Evolutionary conservation across 768 basidiomycete species (phyloP).

Genomic region (Russula lepida): DNA sequence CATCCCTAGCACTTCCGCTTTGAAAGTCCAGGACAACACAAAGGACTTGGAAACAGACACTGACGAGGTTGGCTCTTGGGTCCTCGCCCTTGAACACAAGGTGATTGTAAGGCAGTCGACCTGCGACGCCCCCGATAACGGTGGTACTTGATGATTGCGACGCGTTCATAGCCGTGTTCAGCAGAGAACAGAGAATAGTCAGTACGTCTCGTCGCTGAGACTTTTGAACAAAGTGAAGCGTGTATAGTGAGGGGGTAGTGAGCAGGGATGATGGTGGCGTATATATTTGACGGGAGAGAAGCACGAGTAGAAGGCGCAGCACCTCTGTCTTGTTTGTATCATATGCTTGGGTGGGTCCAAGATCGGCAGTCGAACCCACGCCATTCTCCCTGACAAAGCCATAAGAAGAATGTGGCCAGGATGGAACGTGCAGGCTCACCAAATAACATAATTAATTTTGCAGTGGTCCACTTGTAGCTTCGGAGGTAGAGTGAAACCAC

Average conservation of each 20-base stretch:
- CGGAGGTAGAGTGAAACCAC: slow-evolving; percentile 83
- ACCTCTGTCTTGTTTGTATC: slow-evolving; percentile 86
- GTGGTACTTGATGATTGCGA: slow-evolving; percentile 38
- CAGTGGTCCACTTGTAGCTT: slow-evolving; percentile 70
- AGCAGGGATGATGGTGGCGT: slow-evolving; percentile 60
- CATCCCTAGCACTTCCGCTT: slow-evolving; percentile 61
- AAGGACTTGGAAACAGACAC: slow-evolving; percentile 69
- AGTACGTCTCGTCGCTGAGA: slow-evolving; percentile 76
- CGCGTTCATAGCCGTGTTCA: slow-evolving; percentile 84
- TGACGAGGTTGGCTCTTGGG: slow-evolving; percentile 59
- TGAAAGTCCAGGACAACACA: slow-evolving; percentile 75
- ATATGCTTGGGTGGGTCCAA: slow-evolving; percentile 50
- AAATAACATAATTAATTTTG: slow-evolving; percentile 82
- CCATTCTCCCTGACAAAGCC: slow-evolving; percentile 74
- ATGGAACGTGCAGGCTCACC: slow-evolving; percentile 36
- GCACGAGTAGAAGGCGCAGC: slow-evolving; percentile 75
- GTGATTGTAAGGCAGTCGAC: slow-evolving; percentile 82
- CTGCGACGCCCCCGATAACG: slow-evolving; percentile 60
- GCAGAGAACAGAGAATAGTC: slow-evolving; percentile 83
- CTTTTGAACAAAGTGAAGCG: slow-evolving; percentile 69
- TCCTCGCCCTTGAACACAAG: slow-evolving; percentile 88
- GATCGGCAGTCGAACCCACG: slow-evolving; percentile 77
- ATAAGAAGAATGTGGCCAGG: background rate
- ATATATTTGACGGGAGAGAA: slow-evolving; percentile 89
- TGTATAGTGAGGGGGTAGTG: slow-evolving; percentile 66